Conservation (phyloP, 257 asterid species). For the Gardenia jasminoides region DNA sequence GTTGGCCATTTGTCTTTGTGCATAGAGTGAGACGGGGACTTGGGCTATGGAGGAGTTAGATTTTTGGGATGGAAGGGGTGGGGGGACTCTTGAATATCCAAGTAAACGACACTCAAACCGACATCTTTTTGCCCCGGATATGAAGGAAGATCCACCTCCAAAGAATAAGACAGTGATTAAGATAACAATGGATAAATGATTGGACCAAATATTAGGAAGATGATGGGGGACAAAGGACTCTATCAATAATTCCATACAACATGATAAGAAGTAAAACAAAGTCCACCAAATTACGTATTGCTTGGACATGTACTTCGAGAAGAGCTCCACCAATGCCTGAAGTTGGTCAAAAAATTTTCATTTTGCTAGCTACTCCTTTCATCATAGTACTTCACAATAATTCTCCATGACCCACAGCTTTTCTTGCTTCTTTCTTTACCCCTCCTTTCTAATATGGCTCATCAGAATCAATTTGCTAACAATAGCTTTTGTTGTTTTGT, state of each 20-base stretch:
- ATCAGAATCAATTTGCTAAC: too few species aligned
- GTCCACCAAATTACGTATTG: constrained; percentile 1
- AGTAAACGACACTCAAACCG: constrained; percentile 33
- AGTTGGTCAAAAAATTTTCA: too few species aligned
- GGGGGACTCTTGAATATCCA: constrained; percentile 11
- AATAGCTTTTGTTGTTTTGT: too few species aligned
- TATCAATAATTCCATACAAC: constrained; percentile 10
- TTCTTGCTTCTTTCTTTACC: too few species aligned
- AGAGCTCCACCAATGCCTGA: too few species aligned
- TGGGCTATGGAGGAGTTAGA: background rate
- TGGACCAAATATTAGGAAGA: constrained; percentile 23
- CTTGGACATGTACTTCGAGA: too few species aligned
- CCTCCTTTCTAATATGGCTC: too few species aligned
- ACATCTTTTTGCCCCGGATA: constrained; percentile 42
- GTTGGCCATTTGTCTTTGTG: constrained; percentile 26
- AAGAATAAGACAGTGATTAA: constrained; percentile 33
- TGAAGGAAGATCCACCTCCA: constrained; percentile 41
- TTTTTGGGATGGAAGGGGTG: background rate
- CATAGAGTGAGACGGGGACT: background rate
- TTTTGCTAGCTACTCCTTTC: too few species aligned
- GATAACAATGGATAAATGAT: constrained; percentile 36
- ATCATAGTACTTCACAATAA: too few species aligned
- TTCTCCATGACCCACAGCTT: too few species aligned
- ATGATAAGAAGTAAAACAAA: constrained; percentile 21
- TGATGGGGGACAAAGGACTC: constrained; percentile 17